phyloP scores from a whole-genome alignment of 1,284 basidiomycete species.

The Trametes polyzona region DNA sequence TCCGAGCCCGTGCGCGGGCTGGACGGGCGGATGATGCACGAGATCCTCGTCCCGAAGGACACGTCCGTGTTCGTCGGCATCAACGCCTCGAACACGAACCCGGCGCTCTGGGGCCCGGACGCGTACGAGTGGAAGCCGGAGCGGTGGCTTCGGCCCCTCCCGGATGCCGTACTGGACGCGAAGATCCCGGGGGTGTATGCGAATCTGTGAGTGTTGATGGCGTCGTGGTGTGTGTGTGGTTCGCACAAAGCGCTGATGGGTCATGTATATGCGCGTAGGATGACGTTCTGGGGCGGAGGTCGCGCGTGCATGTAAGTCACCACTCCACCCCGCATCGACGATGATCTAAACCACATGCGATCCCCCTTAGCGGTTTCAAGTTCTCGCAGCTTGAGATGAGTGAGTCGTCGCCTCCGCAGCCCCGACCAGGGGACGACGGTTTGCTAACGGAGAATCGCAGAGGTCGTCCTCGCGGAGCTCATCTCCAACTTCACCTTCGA shows the following conservation, averaged over 20 bases:
- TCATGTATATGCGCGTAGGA: background rate
- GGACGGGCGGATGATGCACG: conserved; percentile 17
- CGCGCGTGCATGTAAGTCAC: conserved; percentile 19
- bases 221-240: background rate
- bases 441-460: background rate
- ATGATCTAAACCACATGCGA: background rate
- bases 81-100: conserved; percentile 13
- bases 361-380: conserved; percentile 20
- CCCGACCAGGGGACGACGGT: too few relatives aligned
- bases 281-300: conserved; percentile 16
- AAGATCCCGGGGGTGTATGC: conserved; percentile 25
- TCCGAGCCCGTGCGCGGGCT: conserved; percentile 14
- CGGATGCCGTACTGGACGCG: conserved; percentile 11
- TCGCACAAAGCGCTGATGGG: background rate
- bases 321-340: too few relatives aligned
- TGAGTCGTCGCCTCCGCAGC: background rate
- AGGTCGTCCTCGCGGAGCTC: conserved; percentile 22
- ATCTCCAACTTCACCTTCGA: conserved; percentile 22
- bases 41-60: conserved; percentile 20
- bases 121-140: conserved; percentile 28
- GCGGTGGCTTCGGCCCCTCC: conserved; percentile 21
- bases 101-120: conserved; percentile 26
- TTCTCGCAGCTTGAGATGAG: conserved; percentile 26
- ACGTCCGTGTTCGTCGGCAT: conserved; percentile 20
- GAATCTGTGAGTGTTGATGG: conserved; percentile 18